These are phyloP conservation scores for Calamus simplicifolius DNA, from an alignment of 176 grass and related monocot species.

Conservation along the genomic window DNA sequence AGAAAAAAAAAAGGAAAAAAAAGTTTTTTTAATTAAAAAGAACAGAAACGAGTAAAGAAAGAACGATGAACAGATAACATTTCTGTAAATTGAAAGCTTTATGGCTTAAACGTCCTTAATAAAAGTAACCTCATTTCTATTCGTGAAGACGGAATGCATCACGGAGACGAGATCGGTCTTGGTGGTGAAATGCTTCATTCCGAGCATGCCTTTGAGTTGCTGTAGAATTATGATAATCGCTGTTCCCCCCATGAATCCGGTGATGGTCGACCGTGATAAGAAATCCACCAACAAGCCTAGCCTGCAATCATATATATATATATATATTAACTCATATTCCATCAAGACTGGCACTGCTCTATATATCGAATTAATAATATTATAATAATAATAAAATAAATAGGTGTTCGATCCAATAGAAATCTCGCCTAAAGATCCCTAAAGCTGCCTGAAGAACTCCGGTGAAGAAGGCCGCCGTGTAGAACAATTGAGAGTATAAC, in stretches of 20 bases:
- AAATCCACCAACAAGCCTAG: slow-evolving; percentile 91
- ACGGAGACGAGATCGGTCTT: slow-evolving; percentile 88
- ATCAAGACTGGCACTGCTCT: neutral
- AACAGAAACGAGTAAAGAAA: no score
- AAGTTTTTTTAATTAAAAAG: no score
- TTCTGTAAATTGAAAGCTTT: no score
- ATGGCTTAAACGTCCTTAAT: no score
- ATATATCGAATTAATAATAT: no score
- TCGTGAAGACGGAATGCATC: slow-evolving; percentile 38
- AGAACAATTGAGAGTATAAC: slow-evolving; percentile 64
- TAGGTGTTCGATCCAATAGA: neutral
- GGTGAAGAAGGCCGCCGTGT: slow-evolving; percentile 89
- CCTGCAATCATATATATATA: slow-evolving; percentile 41
- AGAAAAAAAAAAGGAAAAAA: no score
- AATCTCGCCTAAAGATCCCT: slow-evolving; percentile 56
- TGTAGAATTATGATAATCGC: slow-evolving; percentile 87
- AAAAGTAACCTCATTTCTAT: slow-evolving; percentile 49
- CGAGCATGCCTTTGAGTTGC: slow-evolving; percentile 89
- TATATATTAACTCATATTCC: neutral
- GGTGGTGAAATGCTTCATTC: slow-evolving; percentile 74
- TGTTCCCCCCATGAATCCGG: slow-evolving; percentile 94
- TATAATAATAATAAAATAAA: no score
- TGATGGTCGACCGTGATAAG: slow-evolving; percentile 81
- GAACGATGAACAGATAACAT: no score
- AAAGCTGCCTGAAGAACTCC: slow-evolving; percentile 69